Evolutionary conservation across 1,284 basidiomycete genomes (phyloP).

Genomic region (Sphaerobolus stellatus): DNA sequence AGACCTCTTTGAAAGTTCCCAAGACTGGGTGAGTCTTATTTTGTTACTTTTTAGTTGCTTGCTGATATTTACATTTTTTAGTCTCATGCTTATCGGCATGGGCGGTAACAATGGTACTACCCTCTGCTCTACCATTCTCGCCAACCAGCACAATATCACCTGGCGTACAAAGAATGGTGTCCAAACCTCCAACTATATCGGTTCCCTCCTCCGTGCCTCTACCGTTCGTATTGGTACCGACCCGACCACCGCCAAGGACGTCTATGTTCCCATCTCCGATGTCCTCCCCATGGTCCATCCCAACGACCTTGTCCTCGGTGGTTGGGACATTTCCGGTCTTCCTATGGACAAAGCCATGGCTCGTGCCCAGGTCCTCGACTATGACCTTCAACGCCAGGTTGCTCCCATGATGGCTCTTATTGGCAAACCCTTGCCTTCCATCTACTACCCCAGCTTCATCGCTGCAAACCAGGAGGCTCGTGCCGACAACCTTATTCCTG

Average conservation of each 20-base stretch:
- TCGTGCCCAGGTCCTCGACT: constrained; percentile 93
- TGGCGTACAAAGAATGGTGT: constrained; percentile 95
- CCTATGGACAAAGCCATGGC: constrained; percentile 91
- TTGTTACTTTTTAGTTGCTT: constrained; percentile 12
- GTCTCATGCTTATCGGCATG: constrained; percentile 94
- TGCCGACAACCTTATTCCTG: constrained; percentile 89
- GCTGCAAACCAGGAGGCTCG: constrained; percentile 97
- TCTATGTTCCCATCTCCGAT: constrained; percentile 91
- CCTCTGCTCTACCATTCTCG: constrained; percentile 91
- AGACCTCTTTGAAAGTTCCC: constrained; percentile 83
- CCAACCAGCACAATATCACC: constrained; percentile 92
- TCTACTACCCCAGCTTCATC: constrained; percentile 96
- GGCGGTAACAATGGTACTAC: constrained; percentile 99
- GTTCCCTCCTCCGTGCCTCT: constrained; percentile 90
- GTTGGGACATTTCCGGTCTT: constrained; percentile 94
- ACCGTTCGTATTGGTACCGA: constrained; percentile 92
- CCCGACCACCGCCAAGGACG: constrained; percentile 81
- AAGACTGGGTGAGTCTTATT: constrained; percentile 81
- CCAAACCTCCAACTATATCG: constrained; percentile 97
- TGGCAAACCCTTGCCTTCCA: constrained; percentile 85
- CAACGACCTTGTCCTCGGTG: constrained; percentile 95
- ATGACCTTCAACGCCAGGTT: constrained; percentile 95
- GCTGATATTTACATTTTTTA: constrained; percentile 31
- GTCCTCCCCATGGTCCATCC: constrained; percentile 98
- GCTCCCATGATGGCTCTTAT: constrained; percentile 82